Base-by-base conservation (phyloP, 805 yeast genomes). In the Candida boleticola region DNA sequence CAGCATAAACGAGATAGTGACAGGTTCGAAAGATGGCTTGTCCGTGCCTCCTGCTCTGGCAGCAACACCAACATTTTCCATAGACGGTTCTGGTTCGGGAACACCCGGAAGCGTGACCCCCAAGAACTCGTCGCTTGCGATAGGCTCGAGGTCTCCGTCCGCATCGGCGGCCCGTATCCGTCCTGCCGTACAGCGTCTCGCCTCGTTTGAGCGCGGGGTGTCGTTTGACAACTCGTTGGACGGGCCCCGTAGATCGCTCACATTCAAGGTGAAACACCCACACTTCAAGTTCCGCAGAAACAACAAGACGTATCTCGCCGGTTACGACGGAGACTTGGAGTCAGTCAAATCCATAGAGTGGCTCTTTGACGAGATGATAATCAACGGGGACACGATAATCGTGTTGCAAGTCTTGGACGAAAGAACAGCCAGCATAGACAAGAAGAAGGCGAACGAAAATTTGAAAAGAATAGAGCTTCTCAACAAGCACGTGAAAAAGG, bases 311-410 rank as follows among this genome's bases (percentile, higher is more conserved):
- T 65, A 57, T 38, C 57, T 71, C 34, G 53, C 66, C 3, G 76
- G 74, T 3, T 71, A 55, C 53, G 66, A 64, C 49, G 52, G 58
- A 35, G 73, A 67, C 44, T 35, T 47, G 11, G 73, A 66, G 46
- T 65, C 72, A 9, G 45, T 63, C 29, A 58, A 55, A 41, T 74
- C 76, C 3, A 63, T 69, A 18, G 68, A 66, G 41, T 71, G 76
- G 76, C 54, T 69, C 23, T 64, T 71, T 49, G 73, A 68, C 44
- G 73, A 71, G 48, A 60, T 71, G 66, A 58, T 67, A 10, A 55
- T 68, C 21, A 55, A 66, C 53, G 76, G 76, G 11, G 76, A 71
- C 48, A 68, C 76, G 13, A 54, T 71, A 11, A 57, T 71, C 10
- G 60, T 70, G 5, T 50, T 71, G 13, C 73, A 68, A 43, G 76